Evolutionary conservation across 352 stramenopile species (phyloP).

Genomic region (Globisporangium camurandrum): DNA sequence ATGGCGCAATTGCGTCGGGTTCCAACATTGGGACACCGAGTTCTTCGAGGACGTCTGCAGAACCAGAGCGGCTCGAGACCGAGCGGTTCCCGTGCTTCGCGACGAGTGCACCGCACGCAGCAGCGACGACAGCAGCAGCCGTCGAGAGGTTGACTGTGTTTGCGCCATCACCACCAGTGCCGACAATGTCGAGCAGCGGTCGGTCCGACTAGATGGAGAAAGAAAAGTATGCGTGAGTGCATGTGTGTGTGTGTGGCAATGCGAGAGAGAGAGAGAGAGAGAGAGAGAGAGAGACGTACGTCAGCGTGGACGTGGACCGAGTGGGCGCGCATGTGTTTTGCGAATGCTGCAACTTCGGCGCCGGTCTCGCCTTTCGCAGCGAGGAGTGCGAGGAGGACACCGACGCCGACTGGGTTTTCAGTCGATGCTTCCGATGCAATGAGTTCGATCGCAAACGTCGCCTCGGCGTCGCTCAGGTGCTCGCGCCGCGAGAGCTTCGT

Average conservation of each 20-base stretch:
- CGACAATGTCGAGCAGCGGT: slow-evolving; percentile 97
- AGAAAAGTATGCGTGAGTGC: not conserved
- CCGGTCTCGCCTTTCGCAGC: slow-evolving; percentile 92
- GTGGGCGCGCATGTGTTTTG: slow-evolving; percentile 93
- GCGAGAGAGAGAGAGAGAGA: not conserved
- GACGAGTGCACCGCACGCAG: slow-evolving; percentile 90
- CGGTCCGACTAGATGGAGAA: slow-evolving; percentile 23
- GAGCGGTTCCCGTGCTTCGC: slow-evolving; percentile 97
- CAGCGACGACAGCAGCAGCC: slow-evolving; percentile 90
- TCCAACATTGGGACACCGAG: slow-evolving; percentile 95
- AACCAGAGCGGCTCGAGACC: slow-evolving; percentile 92
- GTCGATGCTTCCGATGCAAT: slow-evolving; percentile 61
- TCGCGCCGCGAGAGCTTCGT: slow-evolving; percentile 66
- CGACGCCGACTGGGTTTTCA: slow-evolving; percentile 68
- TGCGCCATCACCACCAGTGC: slow-evolving; percentile 96
- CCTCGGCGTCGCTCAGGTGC: slow-evolving; percentile 63
- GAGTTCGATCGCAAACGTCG: slow-evolving; percentile 54
- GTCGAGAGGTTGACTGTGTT: slow-evolving; percentile 99
- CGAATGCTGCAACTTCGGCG: slow-evolving; percentile 94
- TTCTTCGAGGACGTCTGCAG: slow-evolving; percentile 95
- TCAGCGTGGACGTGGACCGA: slow-evolving; percentile 75
- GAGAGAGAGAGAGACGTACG: slow-evolving; percentile 11
- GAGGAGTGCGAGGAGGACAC: slow-evolving; percentile 92
- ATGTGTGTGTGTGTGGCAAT: not conserved
- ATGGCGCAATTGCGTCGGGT: slow-evolving; percentile 87